These are phyloP conservation scores for Fraxinus cuspidata DNA, from an alignment of 257 asterid genomes.

Conservation along the genomic window DNA sequence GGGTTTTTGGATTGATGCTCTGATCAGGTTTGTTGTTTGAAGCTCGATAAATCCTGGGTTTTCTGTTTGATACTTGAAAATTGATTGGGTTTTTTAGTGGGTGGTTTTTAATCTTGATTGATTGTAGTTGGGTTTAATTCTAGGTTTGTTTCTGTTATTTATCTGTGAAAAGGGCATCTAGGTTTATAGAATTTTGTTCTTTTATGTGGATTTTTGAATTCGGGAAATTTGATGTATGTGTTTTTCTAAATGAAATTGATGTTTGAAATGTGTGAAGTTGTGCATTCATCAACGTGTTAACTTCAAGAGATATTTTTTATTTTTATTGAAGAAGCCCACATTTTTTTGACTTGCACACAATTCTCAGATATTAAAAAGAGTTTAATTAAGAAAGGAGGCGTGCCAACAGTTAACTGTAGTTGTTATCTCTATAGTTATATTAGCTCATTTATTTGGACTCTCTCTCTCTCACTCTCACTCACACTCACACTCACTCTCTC, in stretches of 20 bases:
- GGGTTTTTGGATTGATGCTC: constrained; percentile 22
- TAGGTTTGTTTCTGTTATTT: constrained; percentile 17
- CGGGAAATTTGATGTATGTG: constrained; percentile 16
- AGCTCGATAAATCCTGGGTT: constrained; percentile 24
- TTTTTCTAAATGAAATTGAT: constrained; percentile 9
- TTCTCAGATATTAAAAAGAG: not conserved
- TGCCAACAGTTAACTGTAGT: not conserved
- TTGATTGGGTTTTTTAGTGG: constrained; percentile 10
- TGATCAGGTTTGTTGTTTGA: constrained; percentile 27
- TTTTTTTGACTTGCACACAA: not conserved
- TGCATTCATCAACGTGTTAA: constrained; percentile 10
- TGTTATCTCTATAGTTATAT: not conserved
- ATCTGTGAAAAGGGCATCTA: constrained; percentile 26
- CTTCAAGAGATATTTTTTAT: constrained; percentile 9
- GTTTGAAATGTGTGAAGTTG: constrained; percentile 5
- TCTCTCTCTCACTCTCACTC: not conserved
- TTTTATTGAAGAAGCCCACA: not conserved
- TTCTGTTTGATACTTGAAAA: constrained; percentile 11
- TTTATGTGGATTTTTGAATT: constrained; percentile 22
- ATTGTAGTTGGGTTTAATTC: constrained; percentile 17
- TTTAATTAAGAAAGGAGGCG: no score
- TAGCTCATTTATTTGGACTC: not conserved
- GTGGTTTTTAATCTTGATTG: constrained; percentile 12
- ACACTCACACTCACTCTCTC: not conserved
- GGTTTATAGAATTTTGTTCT: constrained; percentile 39